Evolutionary conservation across 129 eudicot genomes (phyloP).

Genomic region (Oenanthe sinensis): DNA sequence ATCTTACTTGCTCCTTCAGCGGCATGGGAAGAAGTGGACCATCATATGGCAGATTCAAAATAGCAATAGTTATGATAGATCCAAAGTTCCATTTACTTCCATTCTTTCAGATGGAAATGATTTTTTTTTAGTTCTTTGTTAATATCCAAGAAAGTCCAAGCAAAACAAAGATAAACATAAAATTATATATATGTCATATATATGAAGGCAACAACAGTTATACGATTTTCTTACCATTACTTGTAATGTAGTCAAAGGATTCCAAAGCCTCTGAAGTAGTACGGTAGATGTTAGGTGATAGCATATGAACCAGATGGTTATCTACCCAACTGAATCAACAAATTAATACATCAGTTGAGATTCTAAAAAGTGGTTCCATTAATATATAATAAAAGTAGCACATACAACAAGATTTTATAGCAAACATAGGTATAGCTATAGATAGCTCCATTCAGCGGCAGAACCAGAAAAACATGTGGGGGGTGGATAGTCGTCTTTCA

Average conservation of each 20-base stretch:
- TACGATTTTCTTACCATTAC: conserved; percentile 34
- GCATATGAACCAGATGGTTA: conserved; percentile 57
- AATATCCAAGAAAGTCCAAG: background rate
- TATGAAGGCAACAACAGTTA: background rate
- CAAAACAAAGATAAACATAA: background rate
- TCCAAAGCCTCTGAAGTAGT: conserved; percentile 56
- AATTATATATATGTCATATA: background rate
- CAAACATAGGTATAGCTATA: background rate
- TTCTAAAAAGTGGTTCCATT: conserved; percentile 5
- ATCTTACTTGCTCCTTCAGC: background rate
- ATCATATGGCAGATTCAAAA: background rate
- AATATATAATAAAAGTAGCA: conserved; percentile 4
- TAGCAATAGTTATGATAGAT: background rate
- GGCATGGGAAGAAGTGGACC: background rate
- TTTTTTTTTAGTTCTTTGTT: background rate
- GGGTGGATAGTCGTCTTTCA: background rate
- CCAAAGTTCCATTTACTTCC: background rate
- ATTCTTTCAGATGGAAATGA: background rate
- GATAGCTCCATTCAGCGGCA: background rate
- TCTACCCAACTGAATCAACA: conserved; percentile 55
- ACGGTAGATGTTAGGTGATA: conserved; percentile 68
- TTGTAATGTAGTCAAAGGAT: conserved; percentile 54
- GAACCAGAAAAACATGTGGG: background rate
- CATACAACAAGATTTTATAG: conserved; percentile 2
- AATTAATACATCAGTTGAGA: background rate